Evolutionary conservation across 1,284 basidiomycete species (phyloP).

Genomic region (Gymnopus androsaceus): DNA sequence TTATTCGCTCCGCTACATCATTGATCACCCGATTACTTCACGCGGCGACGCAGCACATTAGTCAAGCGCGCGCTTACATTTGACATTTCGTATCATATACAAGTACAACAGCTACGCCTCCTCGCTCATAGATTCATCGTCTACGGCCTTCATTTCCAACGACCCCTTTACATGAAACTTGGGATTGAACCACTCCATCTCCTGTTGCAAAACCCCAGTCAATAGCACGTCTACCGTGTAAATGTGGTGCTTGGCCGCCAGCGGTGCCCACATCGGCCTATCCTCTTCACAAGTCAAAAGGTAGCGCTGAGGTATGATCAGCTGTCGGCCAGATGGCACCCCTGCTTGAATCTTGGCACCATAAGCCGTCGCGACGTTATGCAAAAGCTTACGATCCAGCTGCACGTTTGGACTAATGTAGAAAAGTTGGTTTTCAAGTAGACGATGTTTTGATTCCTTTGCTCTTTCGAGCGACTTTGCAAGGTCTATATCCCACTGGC

Average conservation of each 20-base stretch:
- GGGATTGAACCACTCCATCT: slow-evolving; percentile 60
- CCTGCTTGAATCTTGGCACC: slow-evolving; percentile 62
- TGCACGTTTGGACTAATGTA: slow-evolving; percentile 69
- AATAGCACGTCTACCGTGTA: slow-evolving; percentile 71
- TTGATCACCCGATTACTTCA: slow-evolving; percentile 8
- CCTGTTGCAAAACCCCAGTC: slow-evolving; percentile 61
- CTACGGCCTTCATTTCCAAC: neutral
- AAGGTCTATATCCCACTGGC: slow-evolving; percentile 65
- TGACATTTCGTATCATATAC: too few relatives aligned
- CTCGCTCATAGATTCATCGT: too few relatives aligned
- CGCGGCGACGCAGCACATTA: neutral
- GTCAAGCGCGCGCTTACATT: too few relatives aligned
- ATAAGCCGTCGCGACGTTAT: slow-evolving; percentile 62
- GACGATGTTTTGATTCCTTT: slow-evolving; percentile 44
- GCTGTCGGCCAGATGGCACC: slow-evolving; percentile 53
- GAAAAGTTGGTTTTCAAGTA: slow-evolving; percentile 69
- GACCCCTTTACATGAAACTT: slow-evolving; percentile 32
- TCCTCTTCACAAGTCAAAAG: slow-evolving; percentile 69
- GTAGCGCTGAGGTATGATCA: slow-evolving; percentile 52
- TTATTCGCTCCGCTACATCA: slow-evolving; percentile 1
- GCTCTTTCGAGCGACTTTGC: slow-evolving; percentile 59
- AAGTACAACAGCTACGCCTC: too few relatives aligned
- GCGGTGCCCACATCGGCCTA: slow-evolving; percentile 57
- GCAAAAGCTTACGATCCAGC: slow-evolving; percentile 47
- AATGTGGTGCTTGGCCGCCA: slow-evolving; percentile 54